Percentiles rank a stretch among this genome's conserved stretches.
phyloP scores from a whole-genome alignment of 495 filamentous ascomycete genomes.

The Aspergillus wentii region DNA sequence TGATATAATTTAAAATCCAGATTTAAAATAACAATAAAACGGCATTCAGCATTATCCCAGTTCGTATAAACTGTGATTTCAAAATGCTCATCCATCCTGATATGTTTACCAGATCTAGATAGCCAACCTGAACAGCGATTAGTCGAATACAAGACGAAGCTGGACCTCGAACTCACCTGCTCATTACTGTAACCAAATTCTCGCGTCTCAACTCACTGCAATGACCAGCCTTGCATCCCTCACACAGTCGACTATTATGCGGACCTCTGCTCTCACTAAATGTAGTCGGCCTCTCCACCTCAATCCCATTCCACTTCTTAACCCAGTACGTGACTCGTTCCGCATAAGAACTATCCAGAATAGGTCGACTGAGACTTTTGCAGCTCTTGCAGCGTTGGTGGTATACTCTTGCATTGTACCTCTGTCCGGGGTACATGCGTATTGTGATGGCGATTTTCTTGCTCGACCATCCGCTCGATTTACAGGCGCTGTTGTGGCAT shows the following conservation, averaged over 20 bases:
- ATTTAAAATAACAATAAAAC: too few relatives aligned
- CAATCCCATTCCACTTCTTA: conserved; percentile 45
- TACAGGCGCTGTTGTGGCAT: conserved; percentile 15
- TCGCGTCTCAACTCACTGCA: conserved; percentile 18
- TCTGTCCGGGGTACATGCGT: conserved; percentile 28
- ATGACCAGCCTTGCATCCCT: conserved; percentile 46
- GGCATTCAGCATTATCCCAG: too few relatives aligned
- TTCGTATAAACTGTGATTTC: too few relatives aligned
- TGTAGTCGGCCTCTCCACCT: conserved; percentile 21
- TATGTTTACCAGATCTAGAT: too few relatives aligned
- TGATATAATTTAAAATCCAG: too few relatives aligned
- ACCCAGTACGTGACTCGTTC: conserved; percentile 46
- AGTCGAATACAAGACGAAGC: not conserved
- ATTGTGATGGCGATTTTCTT: conserved; percentile 40
- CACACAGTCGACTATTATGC: conserved; percentile 37
- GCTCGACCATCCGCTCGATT: conserved; percentile 28
- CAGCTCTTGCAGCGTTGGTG: conserved; percentile 40
- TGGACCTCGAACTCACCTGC: not conserved
- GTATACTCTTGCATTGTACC: conserved; percentile 45
- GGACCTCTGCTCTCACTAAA: conserved; percentile 27
- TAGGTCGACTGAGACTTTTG: conserved; percentile 22
- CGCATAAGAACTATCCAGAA: conserved; percentile 39
- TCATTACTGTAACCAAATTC: conserved; percentile 1
- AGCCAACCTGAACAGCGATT: not conserved
- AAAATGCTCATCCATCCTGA: too few relatives aligned